Conservation (phyloP, 331 rosid genomes). For the Quercus phellos region DNA sequence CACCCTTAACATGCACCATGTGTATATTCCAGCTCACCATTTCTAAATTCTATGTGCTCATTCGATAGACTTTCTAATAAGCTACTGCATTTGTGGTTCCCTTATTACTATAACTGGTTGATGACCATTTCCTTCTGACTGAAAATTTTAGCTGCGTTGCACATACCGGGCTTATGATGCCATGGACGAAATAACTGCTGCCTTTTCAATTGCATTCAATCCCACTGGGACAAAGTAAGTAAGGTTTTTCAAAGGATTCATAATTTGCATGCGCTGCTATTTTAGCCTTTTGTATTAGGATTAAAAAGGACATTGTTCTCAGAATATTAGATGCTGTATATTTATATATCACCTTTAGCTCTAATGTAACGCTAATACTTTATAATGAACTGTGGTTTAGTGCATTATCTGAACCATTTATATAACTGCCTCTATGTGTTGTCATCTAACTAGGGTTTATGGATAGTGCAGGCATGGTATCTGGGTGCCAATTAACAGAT, state of each 20-base stretch:
- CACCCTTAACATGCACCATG: neutral
- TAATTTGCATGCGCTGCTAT: neutral
- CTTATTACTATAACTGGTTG: constrained; percentile 8
- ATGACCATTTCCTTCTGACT: constrained; percentile 12
- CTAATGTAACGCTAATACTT: neutral
- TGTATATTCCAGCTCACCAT: neutral
- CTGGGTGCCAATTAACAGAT: constrained; percentile 9
- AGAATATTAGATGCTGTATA: neutral
- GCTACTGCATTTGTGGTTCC: constrained; percentile 6
- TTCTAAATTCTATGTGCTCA: neutral
- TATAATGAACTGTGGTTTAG: neutral
- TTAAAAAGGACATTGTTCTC: neutral
- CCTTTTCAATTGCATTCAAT: constrained; percentile 87
- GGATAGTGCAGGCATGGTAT: neutral
- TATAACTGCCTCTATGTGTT: constrained; percentile 12
- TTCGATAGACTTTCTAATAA: neutral
- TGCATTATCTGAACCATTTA: constrained; percentile 9
- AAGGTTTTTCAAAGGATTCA: neutral
- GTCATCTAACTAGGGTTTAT: constrained; percentile 11
- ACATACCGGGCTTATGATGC: constrained; percentile 96
- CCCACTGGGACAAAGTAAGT: constrained; percentile 85
- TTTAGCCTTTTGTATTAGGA: neutral
- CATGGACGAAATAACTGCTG: constrained; percentile 91
- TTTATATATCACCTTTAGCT: neutral
- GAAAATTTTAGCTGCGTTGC: constrained; percentile 76